phyloP scores from a whole-genome alignment of 768 basidiomycete species.

The Mycena leptocephala region DNA sequence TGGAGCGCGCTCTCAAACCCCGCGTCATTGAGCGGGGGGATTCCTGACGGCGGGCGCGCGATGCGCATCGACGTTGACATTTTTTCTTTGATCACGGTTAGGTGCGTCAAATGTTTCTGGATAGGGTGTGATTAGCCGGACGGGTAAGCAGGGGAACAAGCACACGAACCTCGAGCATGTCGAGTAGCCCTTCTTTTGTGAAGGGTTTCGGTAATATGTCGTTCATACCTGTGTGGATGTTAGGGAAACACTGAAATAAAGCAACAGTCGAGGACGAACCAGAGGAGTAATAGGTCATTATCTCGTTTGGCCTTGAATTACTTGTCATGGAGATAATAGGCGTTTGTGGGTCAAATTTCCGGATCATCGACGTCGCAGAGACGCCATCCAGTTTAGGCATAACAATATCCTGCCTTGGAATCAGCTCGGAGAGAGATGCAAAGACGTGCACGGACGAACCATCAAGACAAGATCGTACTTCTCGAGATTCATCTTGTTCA shows the following conservation, averaged over 20 bases:
- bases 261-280: constrained; percentile 53
- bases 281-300: constrained; percentile 91
- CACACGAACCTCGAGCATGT: constrained; percentile 88
- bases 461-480: constrained; percentile 97
- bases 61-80: constrained; percentile 41
- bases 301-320: constrained; percentile 93
- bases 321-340: constrained; percentile 99
- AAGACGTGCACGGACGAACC: constrained; percentile 64
- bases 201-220: constrained; percentile 98
- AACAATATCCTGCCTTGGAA: constrained; percentile 84
- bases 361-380: constrained; percentile 92
- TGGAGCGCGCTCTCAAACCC: constrained; percentile 72
- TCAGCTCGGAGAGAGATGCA: constrained; percentile 26
- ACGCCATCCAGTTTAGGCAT: constrained; percentile 94
- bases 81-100: constrained; percentile 89
- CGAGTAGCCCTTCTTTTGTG: constrained; percentile 91
- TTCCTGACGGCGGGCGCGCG: constrained; percentile 73
- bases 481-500: constrained; percentile 96
- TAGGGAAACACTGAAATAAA: not conserved
- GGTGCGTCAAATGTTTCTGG: constrained; percentile 90
- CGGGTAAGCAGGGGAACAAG: not conserved
- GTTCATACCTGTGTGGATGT: constrained; percentile 83
- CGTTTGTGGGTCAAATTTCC: constrained; percentile 95
- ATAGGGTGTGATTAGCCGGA: constrained; percentile 2
- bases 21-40: constrained; percentile 72